These are phyloP conservation scores for Blastocystis sp. DNA, from an alignment of 352 stramenopile species.

Conservation along the genomic window DNA sequence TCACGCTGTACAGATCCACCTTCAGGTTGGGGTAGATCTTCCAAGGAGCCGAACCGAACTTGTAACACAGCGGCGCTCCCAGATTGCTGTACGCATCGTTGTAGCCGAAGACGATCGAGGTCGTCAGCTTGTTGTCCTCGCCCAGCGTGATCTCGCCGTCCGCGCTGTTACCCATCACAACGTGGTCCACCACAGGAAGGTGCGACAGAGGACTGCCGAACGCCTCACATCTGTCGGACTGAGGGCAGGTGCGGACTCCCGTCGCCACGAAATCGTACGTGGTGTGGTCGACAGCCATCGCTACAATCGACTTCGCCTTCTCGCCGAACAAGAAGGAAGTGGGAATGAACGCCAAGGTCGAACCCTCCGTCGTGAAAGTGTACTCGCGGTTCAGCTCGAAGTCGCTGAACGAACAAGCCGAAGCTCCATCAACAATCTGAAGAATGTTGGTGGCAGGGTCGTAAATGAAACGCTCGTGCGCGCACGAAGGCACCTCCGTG, in stretches of 20 bases:
- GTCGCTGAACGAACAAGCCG: neutral
- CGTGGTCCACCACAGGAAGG: neutral
- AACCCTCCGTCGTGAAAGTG: neutral
- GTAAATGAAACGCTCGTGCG: slow-evolving; percentile 11
- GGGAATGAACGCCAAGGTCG: neutral
- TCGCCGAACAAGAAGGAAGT: neutral
- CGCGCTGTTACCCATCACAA: neutral
- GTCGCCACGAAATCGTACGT: neutral
- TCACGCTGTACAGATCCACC: slow-evolving; percentile 19
- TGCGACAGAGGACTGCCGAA: neutral
- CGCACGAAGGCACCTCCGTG: neutral
- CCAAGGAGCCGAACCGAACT: slow-evolving; percentile 41
- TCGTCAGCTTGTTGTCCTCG: neutral
- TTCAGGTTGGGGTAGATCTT: slow-evolving; percentile 31
- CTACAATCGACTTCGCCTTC: neutral
- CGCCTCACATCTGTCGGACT: neutral
- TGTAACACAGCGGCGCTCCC: slow-evolving; percentile 46
- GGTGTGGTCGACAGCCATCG: neutral
- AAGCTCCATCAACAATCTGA: neutral
- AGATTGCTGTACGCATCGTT: slow-evolving; percentile 6
- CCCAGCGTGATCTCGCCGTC: neutral
- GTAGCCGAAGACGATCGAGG: neutral
- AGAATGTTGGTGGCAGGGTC: neutral
- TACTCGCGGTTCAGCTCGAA: slow-evolving; percentile 48
- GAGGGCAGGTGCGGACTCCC: neutral